phyloP scores from a whole-genome alignment of 441 rosid species.

The Francoa sonchifolia region DNA sequence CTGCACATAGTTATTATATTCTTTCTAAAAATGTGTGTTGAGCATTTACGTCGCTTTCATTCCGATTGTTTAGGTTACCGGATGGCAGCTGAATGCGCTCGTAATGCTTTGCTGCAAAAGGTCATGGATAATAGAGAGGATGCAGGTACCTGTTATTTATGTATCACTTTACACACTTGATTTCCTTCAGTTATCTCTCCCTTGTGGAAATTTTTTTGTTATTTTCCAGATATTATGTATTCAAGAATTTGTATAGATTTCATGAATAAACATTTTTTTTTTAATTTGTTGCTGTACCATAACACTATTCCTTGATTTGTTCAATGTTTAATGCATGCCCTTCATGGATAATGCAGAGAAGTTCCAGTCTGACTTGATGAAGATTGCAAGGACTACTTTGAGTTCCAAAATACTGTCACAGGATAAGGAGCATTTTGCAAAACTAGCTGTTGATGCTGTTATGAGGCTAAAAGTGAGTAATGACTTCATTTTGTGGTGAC shows the following conservation, averaged over 20 bases:
- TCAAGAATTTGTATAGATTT: too few relatives aligned
- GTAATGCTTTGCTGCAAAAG: slow-evolving; percentile 52
- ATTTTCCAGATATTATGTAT: too few relatives aligned
- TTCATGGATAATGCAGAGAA: slow-evolving; percentile 45
- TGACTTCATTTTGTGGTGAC: neutral
- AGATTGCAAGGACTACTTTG: slow-evolving; percentile 85
- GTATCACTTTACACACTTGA: neutral
- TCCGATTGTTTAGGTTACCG: slow-evolving; percentile 56
- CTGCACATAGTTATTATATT: too few relatives aligned
- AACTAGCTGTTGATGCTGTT: slow-evolving; percentile 91
- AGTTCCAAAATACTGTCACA: slow-evolving; percentile 89
- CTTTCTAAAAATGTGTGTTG: too few relatives aligned
- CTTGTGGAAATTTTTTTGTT: too few relatives aligned
- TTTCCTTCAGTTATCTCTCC: neutral
- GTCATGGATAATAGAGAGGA: slow-evolving; percentile 73
- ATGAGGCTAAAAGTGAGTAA: slow-evolving; percentile 73
- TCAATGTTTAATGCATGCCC: slow-evolving; percentile 8
- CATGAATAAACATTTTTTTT: too few relatives aligned
- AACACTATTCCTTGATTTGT: too few relatives aligned
- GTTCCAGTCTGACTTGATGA: slow-evolving; percentile 72
- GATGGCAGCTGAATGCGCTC: slow-evolving; percentile 98
- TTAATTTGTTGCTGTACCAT: too few relatives aligned
- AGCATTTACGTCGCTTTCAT: too few relatives aligned
- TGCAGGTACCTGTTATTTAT: slow-evolving; percentile 38
- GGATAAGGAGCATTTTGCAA: slow-evolving; percentile 85